A percentile compares a stretch with the other conserved stretches of the same genome.
Conservation (phyloP, 495 filamentous ascomycete genomes). For the Hypoxylon lenormandii region DNA sequence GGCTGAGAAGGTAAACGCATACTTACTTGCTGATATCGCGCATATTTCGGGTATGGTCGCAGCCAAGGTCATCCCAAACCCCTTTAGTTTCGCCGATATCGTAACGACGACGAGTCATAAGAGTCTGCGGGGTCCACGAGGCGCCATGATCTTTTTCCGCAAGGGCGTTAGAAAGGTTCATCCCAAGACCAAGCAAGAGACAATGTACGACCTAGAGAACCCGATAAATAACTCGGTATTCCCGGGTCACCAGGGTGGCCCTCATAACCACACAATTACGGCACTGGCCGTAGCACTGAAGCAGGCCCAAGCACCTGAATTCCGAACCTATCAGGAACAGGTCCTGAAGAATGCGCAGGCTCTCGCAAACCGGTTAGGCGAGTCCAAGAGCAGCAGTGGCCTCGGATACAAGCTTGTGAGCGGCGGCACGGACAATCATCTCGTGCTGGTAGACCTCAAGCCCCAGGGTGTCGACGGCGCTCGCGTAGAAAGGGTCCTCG, state of each 20-base stretch:
- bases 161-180: slow-evolving; percentile 87
- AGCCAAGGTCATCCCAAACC: slow-evolving; percentile 86
- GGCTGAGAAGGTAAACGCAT: slow-evolving; percentile 88
- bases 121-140: slow-evolving; percentile 90
- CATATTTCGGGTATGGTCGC: slow-evolving; percentile 96
- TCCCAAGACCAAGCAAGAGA: slow-evolving; percentile 83
- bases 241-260: slow-evolving; percentile 97
- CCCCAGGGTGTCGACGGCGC: slow-evolving; percentile 89
- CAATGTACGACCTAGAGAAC: slow-evolving; percentile 89
- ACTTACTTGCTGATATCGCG: slow-evolving; percentile 95
- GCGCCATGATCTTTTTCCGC: slow-evolving; percentile 98
- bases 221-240: slow-evolving; percentile 97
- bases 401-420: slow-evolving; percentile 91
- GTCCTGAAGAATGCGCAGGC: slow-evolving; percentile 89
- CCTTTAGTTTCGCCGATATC: slow-evolving; percentile 90
- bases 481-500: slow-evolving; percentile 91
- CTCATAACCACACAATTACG: slow-evolving; percentile 99
- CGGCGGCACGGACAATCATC: slow-evolving; percentile 96
- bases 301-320: slow-evolving; percentile 90
- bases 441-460: slow-evolving; percentile 95
- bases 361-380: slow-evolving; percentile 78
- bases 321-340: slow-evolving; percentile 86
- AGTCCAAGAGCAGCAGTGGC: slow-evolving; percentile 76
- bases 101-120: slow-evolving; percentile 99
- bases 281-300: slow-evolving; percentile 92